A percentile compares a stretch with the other conserved stretches of the same genome.
phyloP scores from a whole-genome alignment of 2,329 filamentous ascomycete genomes.

The Fusarium hostae region DNA sequence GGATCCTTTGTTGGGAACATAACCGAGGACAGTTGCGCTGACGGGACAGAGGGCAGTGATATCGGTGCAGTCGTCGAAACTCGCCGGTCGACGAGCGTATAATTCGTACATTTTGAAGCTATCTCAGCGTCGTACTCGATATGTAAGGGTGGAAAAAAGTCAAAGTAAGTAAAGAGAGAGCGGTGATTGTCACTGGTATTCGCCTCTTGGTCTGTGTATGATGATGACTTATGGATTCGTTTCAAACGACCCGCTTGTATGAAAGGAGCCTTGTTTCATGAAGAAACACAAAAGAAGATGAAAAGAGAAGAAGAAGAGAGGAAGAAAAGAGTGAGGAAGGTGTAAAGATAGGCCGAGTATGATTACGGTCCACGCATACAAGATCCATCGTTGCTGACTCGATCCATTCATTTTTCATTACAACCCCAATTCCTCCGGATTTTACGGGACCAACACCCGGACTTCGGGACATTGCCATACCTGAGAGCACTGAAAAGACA shows the following conservation, averaged over 20 bases:
- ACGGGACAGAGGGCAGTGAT: constrained; percentile 62
- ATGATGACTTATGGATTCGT: constrained; percentile 1
- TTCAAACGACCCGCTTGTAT: constrained; percentile 7
- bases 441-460: constrained; percentile 4
- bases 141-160: not conserved
- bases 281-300: not conserved
- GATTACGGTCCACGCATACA: not conserved
- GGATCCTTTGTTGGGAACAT: constrained; percentile 66
- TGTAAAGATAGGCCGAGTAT: constrained; percentile 5
- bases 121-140: not conserved
- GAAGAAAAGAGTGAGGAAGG: not conserved
- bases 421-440: not conserved
- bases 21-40: constrained; percentile 63
- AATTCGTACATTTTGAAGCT: constrained; percentile 23
- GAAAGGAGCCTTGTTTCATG: constrained; percentile 1
- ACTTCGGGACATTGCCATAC: not conserved
- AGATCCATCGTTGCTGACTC: constrained; percentile 20
- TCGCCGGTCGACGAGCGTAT: constrained; percentile 25
- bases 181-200: not conserved
- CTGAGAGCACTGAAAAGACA: not conserved
- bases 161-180: not conserved
- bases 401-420: not conserved
- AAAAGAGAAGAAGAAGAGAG: not conserved
- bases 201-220: not conserved
- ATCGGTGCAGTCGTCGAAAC: constrained; percentile 46